These are phyloP conservation scores for Knoxdaviesia proteae DNA, from an alignment of 2,329 filamentous ascomycete species.

Conservation along the genomic window DNA sequence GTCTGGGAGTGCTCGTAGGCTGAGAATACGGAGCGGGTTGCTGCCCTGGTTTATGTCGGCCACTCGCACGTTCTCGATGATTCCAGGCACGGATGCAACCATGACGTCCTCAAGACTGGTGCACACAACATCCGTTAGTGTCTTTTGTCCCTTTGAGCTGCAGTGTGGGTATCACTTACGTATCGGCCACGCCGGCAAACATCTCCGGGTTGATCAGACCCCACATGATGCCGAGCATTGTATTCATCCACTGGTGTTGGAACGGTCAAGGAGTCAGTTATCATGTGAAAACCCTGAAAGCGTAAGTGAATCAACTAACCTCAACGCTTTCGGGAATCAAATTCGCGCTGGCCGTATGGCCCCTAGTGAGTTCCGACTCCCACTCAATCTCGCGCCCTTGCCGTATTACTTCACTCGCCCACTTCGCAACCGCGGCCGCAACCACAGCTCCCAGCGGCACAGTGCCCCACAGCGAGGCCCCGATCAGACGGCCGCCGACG, in stretches of 20 bases:
- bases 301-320: conserved; percentile 2
- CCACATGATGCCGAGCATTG: conserved; percentile 67
- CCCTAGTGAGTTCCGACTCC: conserved; percentile 68
- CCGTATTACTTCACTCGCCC: conserved; percentile 70
- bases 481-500: conserved; percentile 59
- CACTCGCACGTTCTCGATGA: conserved; percentile 88
- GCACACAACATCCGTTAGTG: not conserved
- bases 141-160: conserved; percentile 2
- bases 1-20: conserved; percentile 63
- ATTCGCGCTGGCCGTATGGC: conserved; percentile 69
- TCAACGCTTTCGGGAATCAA: conserved; percentile 82
- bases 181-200: conserved; percentile 83
- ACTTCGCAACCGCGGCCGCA: conserved; percentile 62
- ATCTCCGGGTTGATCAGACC: conserved; percentile 86
- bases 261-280: not conserved
- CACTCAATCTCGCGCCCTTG: conserved; percentile 73
- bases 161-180: conserved; percentile 14
- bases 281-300: not conserved
- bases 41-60: conserved; percentile 87
- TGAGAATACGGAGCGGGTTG: conserved; percentile 76
- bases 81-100: conserved; percentile 77
- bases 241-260: conserved; percentile 58
- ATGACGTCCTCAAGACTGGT: conserved; percentile 52
- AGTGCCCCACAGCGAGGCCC: conserved; percentile 55
- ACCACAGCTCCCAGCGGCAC: conserved; percentile 54